Evolutionary conservation across 257 asterid species (phyloP).

Genomic region (Salvia rosmarinus): DNA sequence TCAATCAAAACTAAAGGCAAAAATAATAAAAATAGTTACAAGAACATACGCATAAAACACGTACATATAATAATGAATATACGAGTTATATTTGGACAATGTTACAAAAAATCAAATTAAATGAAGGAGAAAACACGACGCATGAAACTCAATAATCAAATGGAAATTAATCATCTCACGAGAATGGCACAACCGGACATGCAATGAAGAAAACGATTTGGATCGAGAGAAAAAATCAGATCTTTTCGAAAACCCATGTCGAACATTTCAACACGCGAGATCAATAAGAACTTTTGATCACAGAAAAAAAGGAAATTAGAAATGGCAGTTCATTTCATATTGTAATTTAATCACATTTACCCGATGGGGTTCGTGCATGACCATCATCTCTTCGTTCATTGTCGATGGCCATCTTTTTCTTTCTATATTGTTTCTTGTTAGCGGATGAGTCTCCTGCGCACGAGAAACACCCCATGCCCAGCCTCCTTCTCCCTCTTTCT

Average conservation of each 20-base stretch:
- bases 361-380: constrained; percentile 31
- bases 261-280: background rate
- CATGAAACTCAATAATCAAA: background rate
- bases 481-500: background rate
- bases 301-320: too few relatives aligned
- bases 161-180: too few relatives aligned
- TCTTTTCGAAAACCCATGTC: background rate
- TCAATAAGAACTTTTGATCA: background rate
- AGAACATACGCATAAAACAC: too few relatives aligned
- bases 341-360: constrained; percentile 4
- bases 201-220: background rate
- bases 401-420: constrained; percentile 7
- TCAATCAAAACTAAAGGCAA: too few relatives aligned
- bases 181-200: constrained; percentile 6
- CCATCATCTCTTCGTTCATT: constrained; percentile 22
- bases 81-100: too few relatives aligned
- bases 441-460: constrained; percentile 37
- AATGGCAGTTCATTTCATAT: background rate
- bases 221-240: background rate
- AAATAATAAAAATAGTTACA: too few relatives aligned
- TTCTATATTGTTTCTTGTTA: constrained; percentile 31
- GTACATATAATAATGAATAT: too few relatives aligned
- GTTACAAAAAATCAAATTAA: too few relatives aligned
- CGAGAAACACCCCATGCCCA: constrained; percentile 45
- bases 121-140: background rate